These are phyloP conservation scores for Colletotrichum scovillei DNA, from an alignment of 2,329 filamentous ascomycete species.

Conservation along the genomic window DNA sequence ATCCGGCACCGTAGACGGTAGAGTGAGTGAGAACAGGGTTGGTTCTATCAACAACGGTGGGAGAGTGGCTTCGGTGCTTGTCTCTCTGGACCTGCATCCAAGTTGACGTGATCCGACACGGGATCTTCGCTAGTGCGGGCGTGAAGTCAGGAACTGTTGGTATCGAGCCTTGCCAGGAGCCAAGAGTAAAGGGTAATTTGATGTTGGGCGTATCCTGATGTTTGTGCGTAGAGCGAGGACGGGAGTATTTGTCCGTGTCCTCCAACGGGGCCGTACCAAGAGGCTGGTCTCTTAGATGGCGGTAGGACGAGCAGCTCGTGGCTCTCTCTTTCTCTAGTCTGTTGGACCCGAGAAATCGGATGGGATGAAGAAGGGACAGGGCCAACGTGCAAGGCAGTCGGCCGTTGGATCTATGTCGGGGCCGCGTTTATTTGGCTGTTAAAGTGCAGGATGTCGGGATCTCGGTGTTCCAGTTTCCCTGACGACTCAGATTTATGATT, in stretches of 20 bases:
- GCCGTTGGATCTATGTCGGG: slow-evolving; percentile 11
- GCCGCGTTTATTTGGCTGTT: slow-evolving; percentile 9
- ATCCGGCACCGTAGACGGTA: no score
- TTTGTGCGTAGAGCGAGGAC: not conserved
- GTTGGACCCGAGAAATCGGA: slow-evolving; percentile 18
- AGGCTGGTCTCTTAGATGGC: slow-evolving; percentile 16
- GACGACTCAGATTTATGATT: not conserved
- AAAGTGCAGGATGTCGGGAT: not conserved
- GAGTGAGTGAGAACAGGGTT: slow-evolving; percentile 11
- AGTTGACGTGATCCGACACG: slow-evolving; percentile 36
- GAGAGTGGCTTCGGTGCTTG: slow-evolving; percentile 32
- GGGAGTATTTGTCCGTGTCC: slow-evolving; percentile 16
- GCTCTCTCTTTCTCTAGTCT: slow-evolving; percentile 1
- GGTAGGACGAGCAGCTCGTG: slow-evolving; percentile 13
- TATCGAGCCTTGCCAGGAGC: slow-evolving; percentile 18
- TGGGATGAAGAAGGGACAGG: slow-evolving; percentile 21
- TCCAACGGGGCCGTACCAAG: not conserved
- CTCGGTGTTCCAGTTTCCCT: not conserved
- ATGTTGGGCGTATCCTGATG: slow-evolving; percentile 3
- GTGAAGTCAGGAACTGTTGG: slow-evolving; percentile 34
- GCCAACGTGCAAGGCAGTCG: slow-evolving; percentile 7
- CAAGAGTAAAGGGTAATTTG: not conserved
- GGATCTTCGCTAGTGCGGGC: slow-evolving; percentile 41
- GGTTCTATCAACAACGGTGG: slow-evolving; percentile 17
- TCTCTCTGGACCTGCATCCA: slow-evolving; percentile 38